phyloP scores from a whole-genome alignment of 2,329 filamentous ascomycete species.

The Alternaria sp. region DNA sequence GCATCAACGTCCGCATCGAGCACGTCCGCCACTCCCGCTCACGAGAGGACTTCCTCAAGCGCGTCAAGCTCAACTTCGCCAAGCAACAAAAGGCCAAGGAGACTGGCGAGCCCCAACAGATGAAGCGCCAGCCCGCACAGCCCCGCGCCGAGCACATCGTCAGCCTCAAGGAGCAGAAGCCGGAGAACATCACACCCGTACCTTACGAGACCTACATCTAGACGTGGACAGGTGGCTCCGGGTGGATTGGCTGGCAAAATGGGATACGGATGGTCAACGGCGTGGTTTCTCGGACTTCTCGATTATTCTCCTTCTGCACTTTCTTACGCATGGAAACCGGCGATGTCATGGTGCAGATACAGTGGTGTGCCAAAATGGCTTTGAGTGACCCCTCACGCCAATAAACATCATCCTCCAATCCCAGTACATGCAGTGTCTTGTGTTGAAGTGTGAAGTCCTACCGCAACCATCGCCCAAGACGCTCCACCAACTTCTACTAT shows the following conservation, averaged over 20 bases:
- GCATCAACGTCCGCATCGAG: conserved; percentile 98
- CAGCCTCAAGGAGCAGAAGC: conserved; percentile 79
- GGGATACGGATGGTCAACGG: conserved; percentile 49
- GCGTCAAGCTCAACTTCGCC: conserved; percentile 95
- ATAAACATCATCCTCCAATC: conserved; percentile 42
- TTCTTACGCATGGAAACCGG: conserved; percentile 49
- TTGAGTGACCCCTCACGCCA: conserved; percentile 45
- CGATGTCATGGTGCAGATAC: conserved; percentile 45
- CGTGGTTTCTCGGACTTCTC: conserved; percentile 50
- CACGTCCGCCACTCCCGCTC: conserved; percentile 95
- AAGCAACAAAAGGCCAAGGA: conserved; percentile 93
- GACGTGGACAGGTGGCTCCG: conserved; percentile 47
- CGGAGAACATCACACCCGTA: conserved; percentile 89
- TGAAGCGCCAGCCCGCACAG: conserved; percentile 86
- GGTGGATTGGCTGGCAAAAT: conserved; percentile 41
- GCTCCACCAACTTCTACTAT: not conserved
- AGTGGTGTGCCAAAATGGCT: conserved; percentile 45
- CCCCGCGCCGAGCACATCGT: conserved; percentile 84
- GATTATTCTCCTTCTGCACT: conserved; percentile 48
- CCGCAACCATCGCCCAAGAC: not conserved
- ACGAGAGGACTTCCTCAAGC: conserved; percentile 93
- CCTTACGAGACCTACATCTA: conserved; percentile 99
- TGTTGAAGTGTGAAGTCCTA: not conserved
- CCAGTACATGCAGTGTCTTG: conserved; percentile 11
- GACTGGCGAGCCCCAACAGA: conserved; percentile 82